phyloP scores from a whole-genome alignment of 2,329 filamentous ascomycete genomes.

The Calonectria hawksworthii region DNA sequence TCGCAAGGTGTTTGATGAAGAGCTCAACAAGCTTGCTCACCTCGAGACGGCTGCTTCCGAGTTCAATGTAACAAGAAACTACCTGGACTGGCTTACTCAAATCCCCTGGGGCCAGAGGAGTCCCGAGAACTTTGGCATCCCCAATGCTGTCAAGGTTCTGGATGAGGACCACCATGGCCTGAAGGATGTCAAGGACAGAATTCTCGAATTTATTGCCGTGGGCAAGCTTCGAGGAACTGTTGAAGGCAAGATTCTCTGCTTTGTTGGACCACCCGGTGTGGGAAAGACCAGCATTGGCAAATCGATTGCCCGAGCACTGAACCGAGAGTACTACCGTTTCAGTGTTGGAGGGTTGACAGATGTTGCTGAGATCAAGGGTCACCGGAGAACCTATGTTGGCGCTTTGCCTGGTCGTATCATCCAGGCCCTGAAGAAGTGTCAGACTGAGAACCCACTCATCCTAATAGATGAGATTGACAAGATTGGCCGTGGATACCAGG shows the following conservation, averaged over 20 bases:
- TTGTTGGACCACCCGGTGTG: constrained; percentile 96
- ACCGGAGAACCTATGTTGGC: constrained; percentile 95
- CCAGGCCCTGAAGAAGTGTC: constrained; percentile 98
- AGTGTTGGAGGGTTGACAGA: constrained; percentile 97
- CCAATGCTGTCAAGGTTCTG: constrained; percentile 89
- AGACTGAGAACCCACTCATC: constrained; percentile 97
- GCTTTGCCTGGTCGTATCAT: constrained; percentile 97
- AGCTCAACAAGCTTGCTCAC: constrained; percentile 96
- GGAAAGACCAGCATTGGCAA: constrained; percentile 99
- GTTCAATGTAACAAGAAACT: constrained; percentile 98
- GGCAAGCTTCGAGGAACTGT: constrained; percentile 97
- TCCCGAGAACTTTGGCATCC: constrained; percentile 95
- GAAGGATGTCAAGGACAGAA: constrained; percentile 98
- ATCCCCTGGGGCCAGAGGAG: constrained; percentile 97
- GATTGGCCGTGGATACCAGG: constrained; percentile 95
- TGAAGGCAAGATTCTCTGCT: constrained; percentile 97
- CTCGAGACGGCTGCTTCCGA: constrained; percentile 96
- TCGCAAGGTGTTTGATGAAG: constrained; percentile 97
- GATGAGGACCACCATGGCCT: constrained; percentile 98
- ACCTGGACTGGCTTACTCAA: constrained; percentile 98
- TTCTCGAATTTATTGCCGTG: constrained; percentile 97
- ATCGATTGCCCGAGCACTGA: constrained; percentile 93
- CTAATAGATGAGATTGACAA: constrained; percentile 99
- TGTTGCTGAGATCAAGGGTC: constrained; percentile 98
- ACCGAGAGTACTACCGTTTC: constrained; percentile 98